Evolutionary conservation across 495 filamentous ascomycete genomes (phyloP), one percentile per base, ranked within the genome.

Genomic region (Penicillium flavigenum): DNA sequence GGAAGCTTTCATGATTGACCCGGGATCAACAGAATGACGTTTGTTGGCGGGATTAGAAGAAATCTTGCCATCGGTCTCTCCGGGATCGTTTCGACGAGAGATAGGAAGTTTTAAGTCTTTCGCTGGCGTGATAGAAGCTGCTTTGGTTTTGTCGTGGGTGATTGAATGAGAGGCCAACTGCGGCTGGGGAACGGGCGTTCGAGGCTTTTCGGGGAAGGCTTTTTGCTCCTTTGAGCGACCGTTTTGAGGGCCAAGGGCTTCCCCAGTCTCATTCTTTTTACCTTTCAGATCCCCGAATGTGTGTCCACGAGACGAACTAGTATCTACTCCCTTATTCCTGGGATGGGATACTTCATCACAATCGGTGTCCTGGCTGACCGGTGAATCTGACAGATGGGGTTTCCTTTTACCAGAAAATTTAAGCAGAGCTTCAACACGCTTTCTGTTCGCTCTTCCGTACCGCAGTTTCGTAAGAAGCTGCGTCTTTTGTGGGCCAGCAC

Each of bases 351-450:
- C 17, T 29, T 72, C 72, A 16, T 67, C 63, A 26, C 62, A 57
- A 36, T 60, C 57, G 4, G 59, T 59, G 34, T 71, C 68, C 27
- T 65, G 55, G 22, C 57, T 69, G 27, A 48, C 32, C n/a, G 70
- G 67, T 32, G 72, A 68, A 51, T 60, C 64, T 39, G 64, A 58
- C 12, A 59, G 60, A 32, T 56, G 56, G 2, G 48, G 20, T 64
- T 73, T 77, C 57, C 58, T 68, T 67, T 78, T 79, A 50, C 69
- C 75, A 19, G 68, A 70, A 38, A 79, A 74, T 59, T 75, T 79
- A 6, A 79, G 69, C 14, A 79, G 66, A 17, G 64, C 73, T 36
- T 76, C 74, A n/a, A 79, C 71, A 17, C 72, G 67, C 54, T 70
- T 75, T 43, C 68, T 70, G 51, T 79, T 79, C 3, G 64, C 44